These are phyloP conservation scores for Sphagnum tenellum DNA, from an alignment of 225 moss, liverwort and hornwort species.

Conservation along the genomic window DNA sequence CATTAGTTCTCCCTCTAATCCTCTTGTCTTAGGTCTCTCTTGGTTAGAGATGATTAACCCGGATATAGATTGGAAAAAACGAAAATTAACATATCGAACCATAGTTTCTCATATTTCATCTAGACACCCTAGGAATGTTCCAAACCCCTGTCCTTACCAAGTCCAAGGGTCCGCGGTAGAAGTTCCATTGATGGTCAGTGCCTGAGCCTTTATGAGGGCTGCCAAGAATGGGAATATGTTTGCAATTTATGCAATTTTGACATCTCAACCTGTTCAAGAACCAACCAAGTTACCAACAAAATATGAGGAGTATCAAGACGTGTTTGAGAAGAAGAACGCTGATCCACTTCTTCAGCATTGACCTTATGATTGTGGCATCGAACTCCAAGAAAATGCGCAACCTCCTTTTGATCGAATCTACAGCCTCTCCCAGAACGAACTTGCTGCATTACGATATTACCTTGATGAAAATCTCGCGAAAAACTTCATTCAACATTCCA, in stretches of 20 bases:
- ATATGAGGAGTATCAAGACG: not conserved
- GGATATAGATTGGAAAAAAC: not conserved
- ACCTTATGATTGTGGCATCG: constrained; percentile 4
- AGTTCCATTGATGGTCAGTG: not conserved
- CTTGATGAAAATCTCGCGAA: constrained; percentile 5
- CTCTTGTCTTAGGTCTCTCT: not conserved
- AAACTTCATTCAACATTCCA: constrained; percentile 5
- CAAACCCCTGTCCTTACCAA: no score
- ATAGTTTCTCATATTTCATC: not conserved
- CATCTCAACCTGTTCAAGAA: not conserved
- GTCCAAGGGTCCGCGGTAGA: no score
- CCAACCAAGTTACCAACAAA: constrained; percentile 1
- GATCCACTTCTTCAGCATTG: not conserved
- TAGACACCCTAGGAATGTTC: not conserved
- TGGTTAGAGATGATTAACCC: not conserved
- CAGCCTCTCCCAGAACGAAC: not conserved
- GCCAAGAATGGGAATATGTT: not conserved
- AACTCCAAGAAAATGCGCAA: not conserved
- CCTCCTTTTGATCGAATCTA: not conserved
- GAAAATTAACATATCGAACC: not conserved
- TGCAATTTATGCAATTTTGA: not conserved
- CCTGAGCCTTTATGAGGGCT: not conserved
- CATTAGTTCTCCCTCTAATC: not conserved
- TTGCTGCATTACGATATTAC: not conserved
- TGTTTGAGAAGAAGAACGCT: constrained; percentile 1